Conservation (phyloP, 495 filamentous ascomycete genomes). For the Thermochaetoides thermophila region DNA sequence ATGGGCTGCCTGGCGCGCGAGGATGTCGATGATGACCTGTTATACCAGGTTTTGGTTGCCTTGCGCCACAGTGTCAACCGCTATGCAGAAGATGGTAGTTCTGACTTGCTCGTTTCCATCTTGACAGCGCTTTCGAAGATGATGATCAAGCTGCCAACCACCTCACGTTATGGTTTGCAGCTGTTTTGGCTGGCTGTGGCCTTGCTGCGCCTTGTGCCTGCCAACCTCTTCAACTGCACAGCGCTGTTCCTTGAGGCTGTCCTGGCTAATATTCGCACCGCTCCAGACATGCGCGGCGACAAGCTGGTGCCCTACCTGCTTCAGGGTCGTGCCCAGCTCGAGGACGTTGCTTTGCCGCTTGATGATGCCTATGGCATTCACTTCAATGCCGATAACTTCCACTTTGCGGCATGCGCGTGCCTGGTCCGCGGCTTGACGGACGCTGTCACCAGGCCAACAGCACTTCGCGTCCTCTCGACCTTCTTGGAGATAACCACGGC, state of each 20-base stretch:
- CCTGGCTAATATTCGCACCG: constrained; percentile 40
- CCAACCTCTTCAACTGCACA: constrained; percentile 45
- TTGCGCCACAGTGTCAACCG: constrained; percentile 42
- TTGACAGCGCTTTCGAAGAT: constrained; percentile 50
- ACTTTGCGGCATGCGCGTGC: constrained; percentile 45
- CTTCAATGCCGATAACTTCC: constrained; percentile 48
- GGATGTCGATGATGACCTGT: constrained; percentile 52
- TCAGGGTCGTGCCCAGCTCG: constrained; percentile 38
- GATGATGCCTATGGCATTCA: constrained; percentile 48
- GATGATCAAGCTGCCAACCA: constrained; percentile 48
- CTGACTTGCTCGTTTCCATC: constrained; percentile 52
- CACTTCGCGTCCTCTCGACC: constrained; percentile 39
- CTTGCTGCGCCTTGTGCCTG: constrained; percentile 44
- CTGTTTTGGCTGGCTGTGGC: constrained; percentile 55
- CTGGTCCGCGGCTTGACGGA: constrained; percentile 47
- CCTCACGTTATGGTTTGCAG: constrained; percentile 50
- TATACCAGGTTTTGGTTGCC: constrained; percentile 54
- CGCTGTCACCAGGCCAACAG: constrained; percentile 37
- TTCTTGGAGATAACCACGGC: constrained; percentile 41
- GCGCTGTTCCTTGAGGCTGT: constrained; percentile 48
- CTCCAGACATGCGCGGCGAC: constrained; percentile 38
- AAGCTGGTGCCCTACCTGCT: constrained; percentile 41
- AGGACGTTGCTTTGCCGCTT: constrained; percentile 40
- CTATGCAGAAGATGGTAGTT: constrained; percentile 43
- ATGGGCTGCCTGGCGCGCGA: constrained; percentile 55